These are phyloP conservation scores for Serendipita sp. DNA, from an alignment of 768 basidiomycete genomes.

Conservation along the genomic window DNA sequence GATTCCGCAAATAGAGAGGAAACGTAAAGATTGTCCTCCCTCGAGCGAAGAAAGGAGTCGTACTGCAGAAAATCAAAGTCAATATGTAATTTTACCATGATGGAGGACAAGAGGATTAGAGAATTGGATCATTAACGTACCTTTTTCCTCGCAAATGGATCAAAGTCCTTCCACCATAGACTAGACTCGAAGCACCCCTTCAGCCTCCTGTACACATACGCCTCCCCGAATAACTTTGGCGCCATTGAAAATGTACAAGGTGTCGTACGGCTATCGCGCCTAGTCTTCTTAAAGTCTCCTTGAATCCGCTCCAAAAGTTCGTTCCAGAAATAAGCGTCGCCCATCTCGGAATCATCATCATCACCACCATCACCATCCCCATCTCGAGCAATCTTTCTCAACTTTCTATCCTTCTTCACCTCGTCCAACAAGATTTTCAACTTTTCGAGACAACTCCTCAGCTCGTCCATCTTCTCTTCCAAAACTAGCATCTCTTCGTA, in stretches of 20 bases:
- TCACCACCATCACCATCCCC: slow-evolving; percentile 38
- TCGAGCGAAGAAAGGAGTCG: not conserved
- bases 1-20: slow-evolving; percentile 84
- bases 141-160: slow-evolving; percentile 92
- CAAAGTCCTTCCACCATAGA: slow-evolving; percentile 80
- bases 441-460: slow-evolving; percentile 70
- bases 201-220: slow-evolving; percentile 81
- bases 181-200: slow-evolving; percentile 87
- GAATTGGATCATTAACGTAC: slow-evolving; percentile 20
- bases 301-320: too few species aligned
- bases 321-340: too few species aligned
- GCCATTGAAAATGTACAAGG: slow-evolving; percentile 87
- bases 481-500: not conserved
- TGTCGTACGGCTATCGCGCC: slow-evolving; percentile 78
- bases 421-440: slow-evolving; percentile 85
- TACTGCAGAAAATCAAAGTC: not conserved
- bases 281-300: too few species aligned
- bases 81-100: not conserved
- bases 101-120: too few species aligned
- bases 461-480: slow-evolving; percentile 73
- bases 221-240: slow-evolving; percentile 92
- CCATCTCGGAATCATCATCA: too few species aligned
- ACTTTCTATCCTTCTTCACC: slow-evolving; percentile 46
- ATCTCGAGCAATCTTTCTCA: not conserved
- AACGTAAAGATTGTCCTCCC: slow-evolving; percentile 21